Percentiles rank a stretch among this genome's conserved stretches.
phyloP scores from a whole-genome alignment of 495 filamentous ascomycete species.

The Podospora australis region DNA sequence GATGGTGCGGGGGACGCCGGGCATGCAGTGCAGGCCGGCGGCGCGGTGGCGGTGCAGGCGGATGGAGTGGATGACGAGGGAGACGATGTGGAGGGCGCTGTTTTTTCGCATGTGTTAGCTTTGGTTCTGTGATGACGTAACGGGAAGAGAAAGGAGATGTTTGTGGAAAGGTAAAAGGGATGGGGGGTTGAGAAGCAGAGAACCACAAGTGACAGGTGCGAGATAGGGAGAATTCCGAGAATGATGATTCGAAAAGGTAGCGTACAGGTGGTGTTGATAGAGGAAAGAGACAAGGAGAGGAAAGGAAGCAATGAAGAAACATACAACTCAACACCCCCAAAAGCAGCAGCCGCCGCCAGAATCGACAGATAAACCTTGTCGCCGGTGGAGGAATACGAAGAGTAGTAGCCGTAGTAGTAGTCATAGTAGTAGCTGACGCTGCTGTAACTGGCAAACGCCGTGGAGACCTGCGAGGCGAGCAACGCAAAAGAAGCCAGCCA shows the following conservation, averaged over 20 bases:
- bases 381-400: slow-evolving; percentile 3
- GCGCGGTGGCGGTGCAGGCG: slow-evolving; percentile 40
- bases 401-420: slow-evolving; percentile 17
- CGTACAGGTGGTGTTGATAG: no score
- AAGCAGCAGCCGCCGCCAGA: slow-evolving; percentile 9
- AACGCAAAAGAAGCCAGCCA: slow-evolving; percentile 41
- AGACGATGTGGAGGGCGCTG: slow-evolving; percentile 34
- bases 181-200: no score
- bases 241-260: no score
- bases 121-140: neutral
- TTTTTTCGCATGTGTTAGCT: neutral
- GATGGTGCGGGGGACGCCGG: slow-evolving; percentile 16
- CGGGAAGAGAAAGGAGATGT: neutral
- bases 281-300: no score
- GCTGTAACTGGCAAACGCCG: no score
- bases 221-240: no score
- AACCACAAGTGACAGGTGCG: no score
- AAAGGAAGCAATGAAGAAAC: no score
- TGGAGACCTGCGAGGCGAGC: slow-evolving; percentile 31
- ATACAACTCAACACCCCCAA: slow-evolving; percentile 42
- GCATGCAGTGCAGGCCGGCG: slow-evolving; percentile 34
- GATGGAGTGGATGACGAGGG: slow-evolving; percentile 34
- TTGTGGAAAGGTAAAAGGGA: no score
- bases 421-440: no score
- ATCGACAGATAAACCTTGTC: slow-evolving; percentile 17